phyloP scores from a whole-genome alignment of 2,329 filamentous ascomycete species.

The Pseudopyrenochaeta lycopersici region DNA sequence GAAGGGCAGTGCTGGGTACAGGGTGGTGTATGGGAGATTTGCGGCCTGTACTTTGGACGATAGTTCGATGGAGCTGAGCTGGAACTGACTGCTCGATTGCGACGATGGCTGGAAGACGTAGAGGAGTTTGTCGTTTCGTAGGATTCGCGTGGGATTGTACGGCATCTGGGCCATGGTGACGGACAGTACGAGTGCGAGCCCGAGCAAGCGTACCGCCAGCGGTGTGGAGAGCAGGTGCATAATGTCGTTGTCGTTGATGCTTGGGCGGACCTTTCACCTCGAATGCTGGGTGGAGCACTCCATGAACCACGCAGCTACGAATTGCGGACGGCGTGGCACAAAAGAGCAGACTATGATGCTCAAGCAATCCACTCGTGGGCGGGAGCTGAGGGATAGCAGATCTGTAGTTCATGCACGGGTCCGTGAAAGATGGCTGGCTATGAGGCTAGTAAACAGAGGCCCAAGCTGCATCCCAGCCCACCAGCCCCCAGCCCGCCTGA shows the following conservation, averaged over 20 bases:
- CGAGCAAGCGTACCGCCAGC: slow-evolving; percentile 1
- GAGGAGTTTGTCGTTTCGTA: slow-evolving; percentile 66
- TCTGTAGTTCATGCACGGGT: slow-evolving; percentile 45
- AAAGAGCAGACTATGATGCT: slow-evolving; percentile 15
- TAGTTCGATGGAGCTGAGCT: slow-evolving; percentile 73
- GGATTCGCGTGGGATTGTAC: slow-evolving; percentile 79
- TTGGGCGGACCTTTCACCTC: slow-evolving; percentile 32
- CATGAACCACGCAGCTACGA: slow-evolving; percentile 24
- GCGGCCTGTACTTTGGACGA: slow-evolving; percentile 65
- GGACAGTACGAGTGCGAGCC: slow-evolving; percentile 13
- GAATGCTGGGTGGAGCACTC: slow-evolving; percentile 16
- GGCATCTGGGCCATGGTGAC: slow-evolving; percentile 63
- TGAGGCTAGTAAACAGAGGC: slow-evolving; percentile 45
- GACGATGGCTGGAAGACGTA: slow-evolving; percentile 74
- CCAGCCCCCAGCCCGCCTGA: slow-evolving; percentile 24
- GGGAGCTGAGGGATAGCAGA: slow-evolving; percentile 32
- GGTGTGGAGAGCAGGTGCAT: slow-evolving; percentile 10
- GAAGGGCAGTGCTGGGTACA: slow-evolving; percentile 71
- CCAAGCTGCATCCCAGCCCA: slow-evolving; percentile 21
- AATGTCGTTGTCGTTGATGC: slow-evolving; percentile 2
- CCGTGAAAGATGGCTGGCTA: slow-evolving; percentile 35
- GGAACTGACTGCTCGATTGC: slow-evolving; percentile 54
- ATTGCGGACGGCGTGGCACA: slow-evolving; percentile 23
- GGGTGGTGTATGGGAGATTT: slow-evolving; percentile 53
- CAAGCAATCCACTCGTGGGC: slow-evolving; percentile 11